These are phyloP conservation scores for Dendryphion nanum DNA, from an alignment of 2,329 filamentous ascomycete genomes.

Conservation along the genomic window DNA sequence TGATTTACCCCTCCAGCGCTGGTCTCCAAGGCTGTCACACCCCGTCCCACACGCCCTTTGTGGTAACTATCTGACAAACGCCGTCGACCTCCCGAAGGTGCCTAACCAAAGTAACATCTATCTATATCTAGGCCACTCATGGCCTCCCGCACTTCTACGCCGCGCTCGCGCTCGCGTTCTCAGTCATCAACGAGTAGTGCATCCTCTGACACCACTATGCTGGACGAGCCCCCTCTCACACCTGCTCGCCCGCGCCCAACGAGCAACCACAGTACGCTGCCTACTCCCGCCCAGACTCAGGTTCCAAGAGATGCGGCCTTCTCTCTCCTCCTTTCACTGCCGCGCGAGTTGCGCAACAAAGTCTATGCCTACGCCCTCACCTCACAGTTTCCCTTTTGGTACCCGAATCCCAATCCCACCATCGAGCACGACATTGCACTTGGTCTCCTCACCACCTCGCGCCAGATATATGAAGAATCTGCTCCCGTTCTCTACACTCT, in stretches of 20 bases:
- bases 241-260: conserved; percentile 27
- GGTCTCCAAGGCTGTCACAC: no score
- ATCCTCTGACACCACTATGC: conserved; percentile 35
- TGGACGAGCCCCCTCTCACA: conserved; percentile 25
- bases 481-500: conserved; percentile 32
- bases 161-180: conserved; percentile 24
- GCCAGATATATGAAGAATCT: conserved; percentile 33
- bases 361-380: conserved; percentile 34
- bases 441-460: conserved; percentile 26
- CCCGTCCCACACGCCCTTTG: no score
- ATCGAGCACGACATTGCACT: conserved; percentile 20
- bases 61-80: no score
- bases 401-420: conserved; percentile 20
- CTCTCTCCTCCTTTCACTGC: conserved; percentile 35
- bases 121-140: no score
- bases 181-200: conserved; percentile 30
- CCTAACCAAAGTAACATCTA: no score
- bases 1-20: no score
- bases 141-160: conserved; percentile 28
- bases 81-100: no score
- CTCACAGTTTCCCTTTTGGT: conserved; percentile 33
- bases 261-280: conserved; percentile 12
- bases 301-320: conserved; percentile 20
- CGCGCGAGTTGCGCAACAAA: conserved; percentile 36
- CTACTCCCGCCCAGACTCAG: conserved; percentile 8